These are phyloP conservation scores for Carpinus fangiana DNA, from an alignment of 306 rosid genomes.

Conservation along the genomic window DNA sequence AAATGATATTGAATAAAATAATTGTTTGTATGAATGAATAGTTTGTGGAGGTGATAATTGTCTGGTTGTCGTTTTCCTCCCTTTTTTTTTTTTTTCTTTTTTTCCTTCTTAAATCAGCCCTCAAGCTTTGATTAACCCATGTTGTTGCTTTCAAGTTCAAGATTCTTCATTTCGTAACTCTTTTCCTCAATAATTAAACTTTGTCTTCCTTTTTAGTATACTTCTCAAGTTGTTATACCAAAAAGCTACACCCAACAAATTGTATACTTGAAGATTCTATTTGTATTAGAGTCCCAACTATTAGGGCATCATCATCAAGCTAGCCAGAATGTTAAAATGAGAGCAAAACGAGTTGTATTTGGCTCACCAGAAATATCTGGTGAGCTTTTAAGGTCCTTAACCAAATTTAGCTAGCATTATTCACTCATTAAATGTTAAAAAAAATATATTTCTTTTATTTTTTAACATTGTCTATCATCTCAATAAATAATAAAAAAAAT, in stretches of 20 bases:
- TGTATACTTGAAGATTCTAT: neutral
- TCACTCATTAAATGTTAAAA: too few relatives aligned
- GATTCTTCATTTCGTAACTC: neutral
- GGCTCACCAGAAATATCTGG: too few relatives aligned
- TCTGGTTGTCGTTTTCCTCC: constrained; percentile 27
- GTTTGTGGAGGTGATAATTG: neutral
- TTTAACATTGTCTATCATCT: too few relatives aligned
- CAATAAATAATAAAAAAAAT: too few relatives aligned
- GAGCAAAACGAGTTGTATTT: too few relatives aligned
- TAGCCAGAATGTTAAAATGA: too few relatives aligned
- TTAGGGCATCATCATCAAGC: too few relatives aligned
- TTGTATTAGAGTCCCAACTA: too few relatives aligned
- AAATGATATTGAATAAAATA: neutral
- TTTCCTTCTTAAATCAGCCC: neutral
- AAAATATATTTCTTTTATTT: too few relatives aligned
- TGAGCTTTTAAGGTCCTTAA: too few relatives aligned
- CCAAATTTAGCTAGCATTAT: too few relatives aligned
- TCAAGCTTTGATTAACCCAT: neutral
- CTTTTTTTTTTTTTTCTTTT: neutral
- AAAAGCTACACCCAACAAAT: neutral
- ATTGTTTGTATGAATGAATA: neutral
- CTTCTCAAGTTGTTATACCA: neutral
- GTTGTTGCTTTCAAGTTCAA: constrained; percentile 2
- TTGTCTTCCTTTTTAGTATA: neutral
- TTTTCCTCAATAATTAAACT: neutral